phyloP scores from a whole-genome alignment of 768 basidiomycete genomes.

The Kwoniella pini region DNA sequence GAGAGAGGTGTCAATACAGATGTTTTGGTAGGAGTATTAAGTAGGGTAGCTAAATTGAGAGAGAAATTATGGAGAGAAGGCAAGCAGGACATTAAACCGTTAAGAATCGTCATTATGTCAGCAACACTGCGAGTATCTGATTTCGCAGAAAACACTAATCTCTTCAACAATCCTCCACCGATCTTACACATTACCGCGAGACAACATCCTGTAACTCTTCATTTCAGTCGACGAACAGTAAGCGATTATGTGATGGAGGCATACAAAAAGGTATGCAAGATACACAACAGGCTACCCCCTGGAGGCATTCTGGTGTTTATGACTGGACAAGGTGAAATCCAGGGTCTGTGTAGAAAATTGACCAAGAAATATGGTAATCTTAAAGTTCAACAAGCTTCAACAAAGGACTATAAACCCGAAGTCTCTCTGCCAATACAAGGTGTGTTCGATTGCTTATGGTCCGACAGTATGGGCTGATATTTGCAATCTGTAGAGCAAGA shows the following conservation, averaged over 20 bases:
- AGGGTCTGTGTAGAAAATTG: conserved; percentile 75
- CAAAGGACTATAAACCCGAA: conserved; percentile 2
- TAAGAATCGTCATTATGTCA: conserved; percentile 97
- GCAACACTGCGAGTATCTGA: conserved; percentile 92
- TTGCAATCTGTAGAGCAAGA: conserved; percentile 51
- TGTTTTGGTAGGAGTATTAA: conserved; percentile 93
- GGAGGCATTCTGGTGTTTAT: conserved; percentile 94
- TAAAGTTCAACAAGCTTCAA: conserved; percentile 55
- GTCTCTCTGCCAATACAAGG: conserved; percentile 14
- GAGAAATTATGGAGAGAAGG: conserved; percentile 78
- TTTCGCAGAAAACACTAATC: conserved; percentile 77
- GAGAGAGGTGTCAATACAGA: conserved; percentile 98
- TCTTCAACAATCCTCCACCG: conserved; percentile 85
- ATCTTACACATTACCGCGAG: conserved; percentile 85
- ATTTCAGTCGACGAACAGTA: conserved; percentile 83
- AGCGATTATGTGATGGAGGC: conserved; percentile 89
- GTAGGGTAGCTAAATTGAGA: conserved; percentile 82
- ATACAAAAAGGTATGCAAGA: conserved; percentile 84
- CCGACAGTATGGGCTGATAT: conserved; percentile 10
- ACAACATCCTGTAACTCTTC: conserved; percentile 91
- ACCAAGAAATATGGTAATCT: conserved; percentile 73
- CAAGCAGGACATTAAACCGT: conserved; percentile 60
- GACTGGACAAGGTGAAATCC: conserved; percentile 95
- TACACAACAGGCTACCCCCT: conserved; percentile 85
- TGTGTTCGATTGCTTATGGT: not conserved